A percentile compares a stretch with the other conserved stretches of the same genome.
Conservation (phyloP, 1,139 yeast species). For the Debaryomyces udenii region DNA sequence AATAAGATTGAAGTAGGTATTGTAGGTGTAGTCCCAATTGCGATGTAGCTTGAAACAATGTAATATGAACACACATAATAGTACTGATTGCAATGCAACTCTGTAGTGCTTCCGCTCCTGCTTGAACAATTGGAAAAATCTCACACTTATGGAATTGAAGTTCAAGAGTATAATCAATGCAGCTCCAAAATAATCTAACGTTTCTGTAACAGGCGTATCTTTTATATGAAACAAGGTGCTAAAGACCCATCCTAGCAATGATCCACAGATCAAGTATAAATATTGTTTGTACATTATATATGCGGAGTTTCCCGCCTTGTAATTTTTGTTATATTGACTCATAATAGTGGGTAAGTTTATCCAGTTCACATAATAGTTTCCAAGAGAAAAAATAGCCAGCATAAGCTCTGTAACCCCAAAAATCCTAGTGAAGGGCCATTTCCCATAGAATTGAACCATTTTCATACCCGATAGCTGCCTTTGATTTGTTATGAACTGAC, state of each 20-base stretch:
- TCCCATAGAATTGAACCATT: slow-evolving; percentile 48
- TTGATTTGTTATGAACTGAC: slow-evolving; percentile 35
- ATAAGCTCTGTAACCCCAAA: slow-evolving; percentile 44
- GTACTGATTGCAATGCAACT: slow-evolving; percentile 17
- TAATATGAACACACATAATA: slow-evolving; percentile 22
- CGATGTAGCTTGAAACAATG: slow-evolving; percentile 34
- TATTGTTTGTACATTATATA: slow-evolving; percentile 38
- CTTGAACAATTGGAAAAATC: slow-evolving; percentile 34
- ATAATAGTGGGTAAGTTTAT: slow-evolving; percentile 31
- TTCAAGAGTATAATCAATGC: slow-evolving; percentile 42
- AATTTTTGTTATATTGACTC: slow-evolving; percentile 28
- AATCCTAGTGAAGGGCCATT: slow-evolving; percentile 48
- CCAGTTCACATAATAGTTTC: slow-evolving; percentile 42
- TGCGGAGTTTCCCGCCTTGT: slow-evolving; percentile 17
- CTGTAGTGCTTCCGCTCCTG: slow-evolving; percentile 10
- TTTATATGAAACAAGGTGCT: slow-evolving; percentile 45
- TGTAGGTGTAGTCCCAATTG: slow-evolving; percentile 47
- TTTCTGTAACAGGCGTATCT: slow-evolving; percentile 43
- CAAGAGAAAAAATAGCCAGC: slow-evolving; percentile 40
- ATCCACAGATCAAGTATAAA: slow-evolving; percentile 29
- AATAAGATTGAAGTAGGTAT: slow-evolving; percentile 35
- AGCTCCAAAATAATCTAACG: slow-evolving; percentile 50
- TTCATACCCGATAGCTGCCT: slow-evolving; percentile 24
- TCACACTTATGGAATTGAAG: slow-evolving; percentile 38
- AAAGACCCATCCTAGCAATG: slow-evolving; percentile 43